A percentile compares a stretch with the other conserved stretches of the same genome.
These are phyloP conservation scores for Nemania abortiva DNA, from an alignment of 2,329 filamentous ascomycete genomes.

Conservation along the genomic window DNA sequence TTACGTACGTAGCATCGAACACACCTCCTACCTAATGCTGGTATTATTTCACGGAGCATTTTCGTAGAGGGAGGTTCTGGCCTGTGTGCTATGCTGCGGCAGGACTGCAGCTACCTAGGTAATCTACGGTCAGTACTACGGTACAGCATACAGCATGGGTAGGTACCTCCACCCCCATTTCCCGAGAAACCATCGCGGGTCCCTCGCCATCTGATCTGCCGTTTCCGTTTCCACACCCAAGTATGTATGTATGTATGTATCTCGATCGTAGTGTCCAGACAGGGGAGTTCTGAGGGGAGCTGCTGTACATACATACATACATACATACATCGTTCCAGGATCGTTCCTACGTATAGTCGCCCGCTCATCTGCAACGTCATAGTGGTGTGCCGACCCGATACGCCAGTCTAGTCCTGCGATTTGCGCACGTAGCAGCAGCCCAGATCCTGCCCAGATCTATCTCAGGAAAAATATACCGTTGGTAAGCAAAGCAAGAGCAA, in stretches of 20 bases:
- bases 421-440: background rate
- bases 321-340: too few relatives aligned
- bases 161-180: background rate
- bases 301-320: too few relatives aligned
- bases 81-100: too few relatives aligned
- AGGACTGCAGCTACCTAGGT: background rate
- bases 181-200: constrained; percentile 2
- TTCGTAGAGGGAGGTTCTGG: background rate
- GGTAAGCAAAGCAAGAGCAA: background rate
- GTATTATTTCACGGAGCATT: background rate
- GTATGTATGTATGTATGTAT: background rate
- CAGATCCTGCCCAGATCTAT: background rate
- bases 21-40: background rate
- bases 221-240: background rate
- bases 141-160: too few relatives aligned
- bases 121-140: too few relatives aligned
- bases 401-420: background rate
- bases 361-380: background rate
- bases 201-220: constrained; percentile 9
- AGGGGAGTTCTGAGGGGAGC: too few relatives aligned
- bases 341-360: background rate
- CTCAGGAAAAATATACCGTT: background rate
- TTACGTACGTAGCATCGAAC: constrained; percentile 24
- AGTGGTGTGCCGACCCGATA: background rate
- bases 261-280: background rate